Evolutionary conservation across 73 alveolate genomes (phyloP).

Genomic region (Blepharisma japonicum): DNA sequence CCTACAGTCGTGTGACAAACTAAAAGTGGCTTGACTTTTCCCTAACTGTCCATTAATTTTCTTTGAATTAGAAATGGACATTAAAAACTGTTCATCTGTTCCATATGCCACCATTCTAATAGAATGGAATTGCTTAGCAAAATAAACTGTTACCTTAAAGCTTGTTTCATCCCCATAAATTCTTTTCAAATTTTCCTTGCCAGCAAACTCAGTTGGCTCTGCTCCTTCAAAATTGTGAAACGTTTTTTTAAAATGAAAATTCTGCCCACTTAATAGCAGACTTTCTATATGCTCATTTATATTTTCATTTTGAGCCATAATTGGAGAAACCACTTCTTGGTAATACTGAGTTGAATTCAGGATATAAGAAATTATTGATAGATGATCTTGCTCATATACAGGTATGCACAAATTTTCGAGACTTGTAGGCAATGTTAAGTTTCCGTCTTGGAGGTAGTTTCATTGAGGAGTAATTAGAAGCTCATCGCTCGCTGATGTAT

Average conservation of each 20-base stretch:
- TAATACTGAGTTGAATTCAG: constrained; percentile 3
- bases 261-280: too few relatives aligned
- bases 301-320: constrained; percentile 1
- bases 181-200: not conserved
- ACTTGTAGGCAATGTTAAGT: not conserved
- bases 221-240: too few relatives aligned
- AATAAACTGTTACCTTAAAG: not conserved
- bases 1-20: constrained; percentile 22
- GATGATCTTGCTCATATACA: not conserved
- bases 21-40: constrained; percentile 43
- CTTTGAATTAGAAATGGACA: not conserved
- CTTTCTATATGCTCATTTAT: too few relatives aligned
- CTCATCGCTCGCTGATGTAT: constrained; percentile 6
- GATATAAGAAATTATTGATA: not conserved
- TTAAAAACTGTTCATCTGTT: constrained; percentile 8
- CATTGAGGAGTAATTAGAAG: not conserved
- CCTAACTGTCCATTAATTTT: constrained; percentile 33
- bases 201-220: too few relatives aligned
- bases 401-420: constrained; percentile 21
- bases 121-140: constrained; percentile 42
- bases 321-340: constrained; percentile 8
- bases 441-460: not conserved
- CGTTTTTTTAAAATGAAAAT: too few relatives aligned
- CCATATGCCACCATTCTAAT: constrained; percentile 39
- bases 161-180: not conserved